These are phyloP conservation scores for Sergeia podlipaevii DNA, from an alignment of 208 protist species.

Conservation along the genomic window DNA sequence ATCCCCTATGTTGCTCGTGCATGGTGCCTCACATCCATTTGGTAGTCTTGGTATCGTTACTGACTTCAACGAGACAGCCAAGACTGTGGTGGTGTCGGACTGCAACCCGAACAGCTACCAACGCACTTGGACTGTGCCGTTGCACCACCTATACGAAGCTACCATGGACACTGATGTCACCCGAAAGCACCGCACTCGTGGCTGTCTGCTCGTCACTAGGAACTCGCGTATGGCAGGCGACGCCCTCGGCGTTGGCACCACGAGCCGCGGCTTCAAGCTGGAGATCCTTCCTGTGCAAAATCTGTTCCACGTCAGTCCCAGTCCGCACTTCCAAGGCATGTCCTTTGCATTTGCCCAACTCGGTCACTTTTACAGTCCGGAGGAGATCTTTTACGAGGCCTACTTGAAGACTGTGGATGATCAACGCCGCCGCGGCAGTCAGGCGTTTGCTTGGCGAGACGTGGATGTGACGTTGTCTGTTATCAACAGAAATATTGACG, in stretches of 20 bases:
- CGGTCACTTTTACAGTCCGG: constrained; percentile 80
- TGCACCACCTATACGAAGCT: constrained; percentile 53
- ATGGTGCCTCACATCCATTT: constrained; percentile 67
- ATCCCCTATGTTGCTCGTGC: constrained; percentile 39
- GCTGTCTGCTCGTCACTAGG: constrained; percentile 44
- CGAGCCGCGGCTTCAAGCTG: constrained; percentile 39
- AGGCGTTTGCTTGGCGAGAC: constrained; percentile 86
- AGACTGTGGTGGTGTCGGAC: constrained; percentile 61
- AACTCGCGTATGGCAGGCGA: not conserved
- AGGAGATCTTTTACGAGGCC: constrained; percentile 90
- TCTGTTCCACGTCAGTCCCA: constrained; percentile 80
- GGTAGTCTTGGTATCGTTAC: constrained; percentile 69
- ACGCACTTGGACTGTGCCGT: constrained; percentile 63
- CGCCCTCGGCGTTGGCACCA: not conserved
- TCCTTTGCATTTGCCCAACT: constrained; percentile 83
- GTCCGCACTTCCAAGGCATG: constrained; percentile 82
- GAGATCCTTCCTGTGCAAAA: constrained; percentile 77
- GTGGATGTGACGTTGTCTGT: constrained; percentile 86
- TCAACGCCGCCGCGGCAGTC: constrained; percentile 75
- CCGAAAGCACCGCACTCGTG: constrained; percentile 51
- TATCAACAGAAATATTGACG: constrained; percentile 84
- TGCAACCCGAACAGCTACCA: constrained; percentile 75
- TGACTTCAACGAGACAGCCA: constrained; percentile 39
- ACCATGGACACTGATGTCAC: constrained; percentile 42
- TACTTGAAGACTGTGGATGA: constrained; percentile 87